Evolutionary conservation across 371 early-diverging fungal species (phyloP).

Genomic region (Mortierella sp.): DNA sequence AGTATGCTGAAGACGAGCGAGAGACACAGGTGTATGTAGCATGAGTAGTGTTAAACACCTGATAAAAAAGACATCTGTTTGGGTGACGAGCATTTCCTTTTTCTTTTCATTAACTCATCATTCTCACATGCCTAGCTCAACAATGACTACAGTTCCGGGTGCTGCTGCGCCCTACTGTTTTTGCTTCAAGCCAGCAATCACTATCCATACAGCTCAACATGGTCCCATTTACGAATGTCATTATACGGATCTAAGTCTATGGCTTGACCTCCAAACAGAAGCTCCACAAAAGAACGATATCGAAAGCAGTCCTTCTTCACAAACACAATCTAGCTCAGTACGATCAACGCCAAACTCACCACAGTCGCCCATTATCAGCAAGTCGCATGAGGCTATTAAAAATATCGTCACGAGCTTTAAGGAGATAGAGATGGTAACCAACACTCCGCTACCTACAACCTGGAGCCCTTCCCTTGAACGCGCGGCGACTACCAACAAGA

Average conservation of each 20-base stretch:
- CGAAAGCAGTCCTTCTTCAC: neutral
- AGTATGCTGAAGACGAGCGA: conserved; percentile 27
- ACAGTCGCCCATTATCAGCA: neutral
- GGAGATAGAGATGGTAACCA: neutral
- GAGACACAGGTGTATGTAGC: conserved; percentile 28
- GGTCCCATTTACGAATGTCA: conserved; percentile 41
- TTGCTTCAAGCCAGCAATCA: conserved; percentile 22
- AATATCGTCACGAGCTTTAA: conserved; percentile 1
- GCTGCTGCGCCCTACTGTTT: conserved; percentile 29
- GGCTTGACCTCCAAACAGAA: conserved; percentile 9
- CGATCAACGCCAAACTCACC: neutral
- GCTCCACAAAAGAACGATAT: neutral
- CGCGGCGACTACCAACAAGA: neutral
- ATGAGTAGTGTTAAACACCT: neutral
- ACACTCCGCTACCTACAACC: neutral
- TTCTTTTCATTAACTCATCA: neutral
- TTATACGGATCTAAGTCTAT: conserved; percentile 12
- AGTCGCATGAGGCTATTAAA: neutral
- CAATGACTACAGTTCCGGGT: neutral
- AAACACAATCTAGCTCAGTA: neutral
- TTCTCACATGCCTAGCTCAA: conserved; percentile 15
- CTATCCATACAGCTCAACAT: conserved; percentile 6
- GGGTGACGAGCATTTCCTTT: neutral
- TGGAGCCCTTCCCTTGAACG: conserved; percentile 2
- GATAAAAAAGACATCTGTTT: neutral